Evolutionary conservation across 2,329 filamentous ascomycete species (phyloP), one percentile per base, ranked within the genome.

Genomic region (Paramyrothecium roridum): DNA sequence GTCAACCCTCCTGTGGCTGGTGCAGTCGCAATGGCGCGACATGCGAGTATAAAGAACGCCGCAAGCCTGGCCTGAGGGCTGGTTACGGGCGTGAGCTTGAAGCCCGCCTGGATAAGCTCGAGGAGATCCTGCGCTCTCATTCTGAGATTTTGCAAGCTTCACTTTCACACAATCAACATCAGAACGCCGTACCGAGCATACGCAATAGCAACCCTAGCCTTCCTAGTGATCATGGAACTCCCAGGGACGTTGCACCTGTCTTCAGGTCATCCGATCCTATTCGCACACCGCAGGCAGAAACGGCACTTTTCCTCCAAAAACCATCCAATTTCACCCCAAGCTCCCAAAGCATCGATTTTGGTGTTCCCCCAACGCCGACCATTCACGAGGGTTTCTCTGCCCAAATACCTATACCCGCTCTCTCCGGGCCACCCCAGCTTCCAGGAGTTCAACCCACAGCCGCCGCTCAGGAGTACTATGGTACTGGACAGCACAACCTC

Each of bases 61-160:
- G 87, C 72, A 87, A 87, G 64, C 85, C 85, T 10, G 85, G 85
- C 0, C 70, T 88, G 13, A 76, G 84, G 52, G 85, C 85, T 34
- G 85, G 85, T 17, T 91, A 91, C 68, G 88, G 88, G 17, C 82
- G 87, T 54, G 88, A 91, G 70, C 73, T 91, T 26, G 88, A 91
- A 69, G 85, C 89, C 63, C 82, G 88, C 40, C 80, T 91, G 45
- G 87, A 90, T 65, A 82, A 82, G 63, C 77, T 90, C 13, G 87
- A 90, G 67, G 82, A 85, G 55, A 82, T 88, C 48, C 73, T 90
- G 50, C 79, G 82, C 52, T 77, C 81, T 1, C 88, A 91, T 70
- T 82, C 85, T 50, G 85, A 86, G 59, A 84, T 90, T 50, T 76
- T 90, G 3, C 84, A 88, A 61, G 78, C 76, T 26, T 80, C 81